These are phyloP conservation scores for Auriscalpium orientale DNA, from an alignment of 768 basidiomycete genomes.

Conservation along the genomic window DNA sequence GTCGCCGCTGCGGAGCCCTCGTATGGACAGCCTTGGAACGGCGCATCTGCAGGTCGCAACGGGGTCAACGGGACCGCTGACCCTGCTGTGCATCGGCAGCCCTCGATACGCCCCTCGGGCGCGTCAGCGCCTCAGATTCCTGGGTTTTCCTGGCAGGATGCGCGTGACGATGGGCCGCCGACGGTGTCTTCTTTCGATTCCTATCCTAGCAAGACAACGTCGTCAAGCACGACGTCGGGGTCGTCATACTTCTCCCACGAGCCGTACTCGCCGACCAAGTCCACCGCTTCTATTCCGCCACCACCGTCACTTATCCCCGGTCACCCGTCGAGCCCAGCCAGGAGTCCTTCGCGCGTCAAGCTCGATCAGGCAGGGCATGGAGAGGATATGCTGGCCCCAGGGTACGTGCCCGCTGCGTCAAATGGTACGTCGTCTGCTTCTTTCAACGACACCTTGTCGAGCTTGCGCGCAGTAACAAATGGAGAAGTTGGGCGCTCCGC, in stretches of 20 bases:
- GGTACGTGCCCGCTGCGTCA: neutral
- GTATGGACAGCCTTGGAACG: slow-evolving; percentile 6
- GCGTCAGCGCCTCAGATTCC: slow-evolving; percentile 22
- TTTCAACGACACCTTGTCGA: neutral
- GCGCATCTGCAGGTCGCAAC: slow-evolving; percentile 1
- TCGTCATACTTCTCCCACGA: slow-evolving; percentile 1
- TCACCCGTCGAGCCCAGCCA: neutral
- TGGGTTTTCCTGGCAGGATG: slow-evolving; percentile 9
- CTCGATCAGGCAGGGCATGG: neutral
- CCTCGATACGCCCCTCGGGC: slow-evolving; percentile 20
- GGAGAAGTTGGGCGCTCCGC: slow-evolving; percentile 7
- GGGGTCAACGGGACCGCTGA: slow-evolving; percentile 3
- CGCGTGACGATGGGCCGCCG: slow-evolving; percentile 5
- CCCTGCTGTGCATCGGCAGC: slow-evolving; percentile 3
- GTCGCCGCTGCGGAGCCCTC: neutral
- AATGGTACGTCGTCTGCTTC: neutral
- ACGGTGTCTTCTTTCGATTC: slow-evolving; percentile 3
- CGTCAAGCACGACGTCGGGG: neutral
- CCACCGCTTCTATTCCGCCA: neutral
- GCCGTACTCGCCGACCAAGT: neutral
- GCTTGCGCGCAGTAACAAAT: slow-evolving; percentile 1
- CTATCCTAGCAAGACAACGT: neutral
- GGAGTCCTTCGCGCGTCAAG: neutral
- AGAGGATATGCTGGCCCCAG: neutral
- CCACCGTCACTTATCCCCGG: neutral